Evolutionary conservation across 2,329 filamentous ascomycete species (phyloP).

Genomic region (Tolypocladium nubicola): DNA sequence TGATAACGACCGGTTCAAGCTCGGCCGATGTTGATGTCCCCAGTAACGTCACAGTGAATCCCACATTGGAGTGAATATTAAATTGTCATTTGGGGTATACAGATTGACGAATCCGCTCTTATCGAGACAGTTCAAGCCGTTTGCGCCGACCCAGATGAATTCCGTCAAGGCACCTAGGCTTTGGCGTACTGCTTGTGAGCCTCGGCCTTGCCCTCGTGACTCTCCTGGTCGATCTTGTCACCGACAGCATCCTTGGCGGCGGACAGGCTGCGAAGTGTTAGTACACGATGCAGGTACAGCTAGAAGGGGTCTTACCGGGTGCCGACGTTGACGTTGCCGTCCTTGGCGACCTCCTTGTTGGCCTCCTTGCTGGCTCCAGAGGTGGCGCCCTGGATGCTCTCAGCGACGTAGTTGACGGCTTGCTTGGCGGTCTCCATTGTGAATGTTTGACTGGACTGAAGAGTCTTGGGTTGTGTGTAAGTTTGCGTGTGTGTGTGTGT

Average conservation of each 20-base stretch:
- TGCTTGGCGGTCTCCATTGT: constrained; percentile 47
- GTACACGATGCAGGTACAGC: not conserved
- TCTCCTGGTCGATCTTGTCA: constrained; percentile 34
- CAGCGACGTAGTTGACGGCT: constrained; percentile 58
- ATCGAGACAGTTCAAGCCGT: too few relatives aligned
- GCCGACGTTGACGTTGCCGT: constrained; percentile 37
- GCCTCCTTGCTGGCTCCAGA: constrained; percentile 53
- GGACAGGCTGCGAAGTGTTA: constrained; percentile 25
- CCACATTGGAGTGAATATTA: too few relatives aligned
- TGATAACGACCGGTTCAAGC: not conserved
- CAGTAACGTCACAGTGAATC: too few relatives aligned
- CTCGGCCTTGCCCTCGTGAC: constrained; percentile 23
- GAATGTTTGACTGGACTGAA: constrained; percentile 11
- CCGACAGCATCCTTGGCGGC: constrained; percentile 38
- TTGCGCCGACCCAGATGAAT: too few relatives aligned
- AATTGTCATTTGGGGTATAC: too few relatives aligned
- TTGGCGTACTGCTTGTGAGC: too few relatives aligned
- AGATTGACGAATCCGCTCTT: too few relatives aligned
- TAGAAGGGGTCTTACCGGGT: constrained; percentile 36
- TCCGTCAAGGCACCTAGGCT: too few relatives aligned
- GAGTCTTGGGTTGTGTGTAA: not conserved
- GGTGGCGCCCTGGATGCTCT: constrained; percentile 48
- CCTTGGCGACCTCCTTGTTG: constrained; percentile 62
- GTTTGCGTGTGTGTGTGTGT: not conserved
- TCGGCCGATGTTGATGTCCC: too few relatives aligned